Evolutionary conservation across 257 asterid genomes (phyloP), one percentile per base, ranked within the genome.

Genomic region (Mentha longifolia): DNA sequence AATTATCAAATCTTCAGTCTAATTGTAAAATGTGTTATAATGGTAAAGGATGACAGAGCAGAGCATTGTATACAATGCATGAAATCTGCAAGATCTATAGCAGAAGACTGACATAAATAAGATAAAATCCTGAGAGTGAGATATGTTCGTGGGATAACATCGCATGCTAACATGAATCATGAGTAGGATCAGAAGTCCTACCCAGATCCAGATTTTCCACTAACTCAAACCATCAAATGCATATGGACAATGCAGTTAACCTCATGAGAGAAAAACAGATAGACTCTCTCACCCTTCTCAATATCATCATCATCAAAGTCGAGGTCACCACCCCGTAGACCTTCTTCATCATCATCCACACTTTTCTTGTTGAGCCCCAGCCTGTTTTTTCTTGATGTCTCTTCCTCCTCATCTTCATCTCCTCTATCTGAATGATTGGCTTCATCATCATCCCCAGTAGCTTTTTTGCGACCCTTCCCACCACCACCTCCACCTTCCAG

Each of bases 381-480:
- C 77, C 98, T 90, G 72, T 9, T 82, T 80, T 85, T 95, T 73
- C 98, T 84, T 30, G 86, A 81, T 3, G 88, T 61, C 86, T 92
- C 97, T 66, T 88, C 98, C 7, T 89, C 99, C 80, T 89, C 99
- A 55, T 89, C 98, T 87, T 95, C 99, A 7, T 95, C 99, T 61
- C 97, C 99, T 71, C 79, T 87, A 79, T 95, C 99, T 43, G 99
- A 95, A 49, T 17, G 88, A 81, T 90, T 87, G 65, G 78, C 88
- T 78, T 89, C 98, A 0, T 89, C 98, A 13, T 89, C 97, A 15
- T 92, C 99, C 47, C 88, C 96, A 15, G 85, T 67, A 31, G 84
- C 1, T 75, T 92, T 92, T 79, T 85, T 92, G 43, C 95, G 91
- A 12, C 93, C 98, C 81, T 78, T 89, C 37, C 88, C 92, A 73